Conservation (phyloP, 441 rosid species). For the Corymbia citriodora region DNA sequence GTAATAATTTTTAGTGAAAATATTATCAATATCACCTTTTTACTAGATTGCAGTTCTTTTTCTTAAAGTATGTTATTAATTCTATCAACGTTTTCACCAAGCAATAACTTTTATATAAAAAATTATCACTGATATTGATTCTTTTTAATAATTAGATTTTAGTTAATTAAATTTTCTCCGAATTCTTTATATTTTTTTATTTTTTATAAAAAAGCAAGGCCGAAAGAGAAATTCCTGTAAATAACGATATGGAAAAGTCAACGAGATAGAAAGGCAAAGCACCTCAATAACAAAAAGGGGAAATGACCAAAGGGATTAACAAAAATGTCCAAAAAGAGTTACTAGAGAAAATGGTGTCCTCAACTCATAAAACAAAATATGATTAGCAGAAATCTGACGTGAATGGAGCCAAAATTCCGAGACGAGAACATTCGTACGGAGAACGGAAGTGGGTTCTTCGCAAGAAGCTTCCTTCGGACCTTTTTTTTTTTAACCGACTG, state of each 20-base stretch:
- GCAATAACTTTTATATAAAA: neutral
- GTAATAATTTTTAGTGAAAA: neutral
- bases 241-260: neutral
- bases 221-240: neutral
- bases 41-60: neutral
- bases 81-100: neutral
- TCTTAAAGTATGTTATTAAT: neutral
- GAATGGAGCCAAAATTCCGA: neutral
- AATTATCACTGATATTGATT: neutral
- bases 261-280: neutral
- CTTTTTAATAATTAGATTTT: neutral
- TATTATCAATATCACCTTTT: neutral
- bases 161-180: rapidly evolving
- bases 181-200: neutral
- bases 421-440: neutral
- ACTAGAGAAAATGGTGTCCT: neutral
- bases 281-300: neutral
- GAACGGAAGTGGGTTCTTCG: neutral
- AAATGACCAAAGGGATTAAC: neutral
- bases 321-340: no score
- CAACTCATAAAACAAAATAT: neutral
- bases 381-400: neutral
- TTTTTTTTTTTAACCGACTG: neutral
- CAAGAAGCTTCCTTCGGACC: neutral
- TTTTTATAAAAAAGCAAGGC: neutral